These are phyloP conservation scores for Naganishia albida DNA, from an alignment of 1,284 basidiomycete species.

Conservation along the genomic window DNA sequence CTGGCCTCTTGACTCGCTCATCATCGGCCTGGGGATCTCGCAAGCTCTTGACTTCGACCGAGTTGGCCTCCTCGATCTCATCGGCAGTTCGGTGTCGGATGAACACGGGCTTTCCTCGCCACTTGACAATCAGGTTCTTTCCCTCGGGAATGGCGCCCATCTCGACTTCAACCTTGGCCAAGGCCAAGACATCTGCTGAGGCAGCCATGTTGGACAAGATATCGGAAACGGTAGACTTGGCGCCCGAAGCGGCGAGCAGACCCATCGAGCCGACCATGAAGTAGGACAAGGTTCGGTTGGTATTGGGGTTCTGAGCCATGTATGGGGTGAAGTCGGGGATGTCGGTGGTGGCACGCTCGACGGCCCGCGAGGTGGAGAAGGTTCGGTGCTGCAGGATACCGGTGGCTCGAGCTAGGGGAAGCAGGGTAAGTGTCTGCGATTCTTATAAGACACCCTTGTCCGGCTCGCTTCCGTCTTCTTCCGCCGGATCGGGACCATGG, in stretches of 20 bases:
- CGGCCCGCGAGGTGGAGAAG: slow-evolving; percentile 59
- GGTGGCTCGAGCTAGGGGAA: slow-evolving; percentile 53
- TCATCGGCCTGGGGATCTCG: slow-evolving; percentile 93
- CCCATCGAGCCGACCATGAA: slow-evolving; percentile 97
- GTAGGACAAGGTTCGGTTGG: slow-evolving; percentile 87
- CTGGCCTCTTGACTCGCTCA: slow-evolving; percentile 85
- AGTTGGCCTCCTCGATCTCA: slow-evolving; percentile 93
- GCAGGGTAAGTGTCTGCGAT: neutral
- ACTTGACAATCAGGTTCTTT: slow-evolving; percentile 59
- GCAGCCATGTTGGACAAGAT: slow-evolving; percentile 96
- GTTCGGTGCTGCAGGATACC: slow-evolving; percentile 62
- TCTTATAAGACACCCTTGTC: neutral
- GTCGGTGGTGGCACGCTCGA: slow-evolving; percentile 57
- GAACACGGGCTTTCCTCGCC: slow-evolving; percentile 83
- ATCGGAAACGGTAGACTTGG: slow-evolving; percentile 91
- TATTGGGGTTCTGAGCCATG: slow-evolving; percentile 66
- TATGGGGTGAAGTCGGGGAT: slow-evolving; percentile 89
- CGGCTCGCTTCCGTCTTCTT: neutral
- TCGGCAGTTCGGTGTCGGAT: slow-evolving; percentile 90
- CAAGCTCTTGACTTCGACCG: slow-evolving; percentile 78
- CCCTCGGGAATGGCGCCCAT: slow-evolving; percentile 91
- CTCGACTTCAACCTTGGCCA: slow-evolving; percentile 97
- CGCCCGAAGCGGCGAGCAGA: slow-evolving; percentile 87
- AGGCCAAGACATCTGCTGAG: slow-evolving; percentile 94
- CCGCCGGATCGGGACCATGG: too few species aligned